Evolutionary conservation across 1,139 yeast species (phyloP), one percentile per base, ranked within the genome.

Genomic region (Suhomyces maxii): DNA sequence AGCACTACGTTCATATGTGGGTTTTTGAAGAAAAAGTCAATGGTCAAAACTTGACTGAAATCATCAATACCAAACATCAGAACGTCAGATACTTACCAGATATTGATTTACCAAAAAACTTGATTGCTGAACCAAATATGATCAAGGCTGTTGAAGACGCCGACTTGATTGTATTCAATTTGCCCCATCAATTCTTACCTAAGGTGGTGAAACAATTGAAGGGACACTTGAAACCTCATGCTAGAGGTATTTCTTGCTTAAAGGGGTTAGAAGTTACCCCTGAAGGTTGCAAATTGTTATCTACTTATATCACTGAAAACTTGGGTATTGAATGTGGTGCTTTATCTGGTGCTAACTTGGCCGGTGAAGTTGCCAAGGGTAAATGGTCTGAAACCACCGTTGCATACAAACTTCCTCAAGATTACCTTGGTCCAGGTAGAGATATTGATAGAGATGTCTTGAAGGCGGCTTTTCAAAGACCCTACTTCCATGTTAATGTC

Each of bases 301-400:
- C 75, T 36, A 69, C 73, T 12, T 69, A 65, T 42, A 74, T 75
- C 46, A 68, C 77, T 40, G 79, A 75, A 47, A 60, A 66, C 43
- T 68, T 75, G 53, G 79, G 78, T 25, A 64, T 75, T 39, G 55
- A 60, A 18, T 75, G 80, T 56, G 80, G 80, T 44, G 78, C 76
- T 3, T 69, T 75, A 42, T 70, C 77, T 0, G 80, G 80, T 8
- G 80, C 80, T 30, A 75, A 75, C 57, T 67, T 75, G 56, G 80
- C 80, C 32, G 72, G 73, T 2, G 80, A 75, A 57, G 76, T 75
- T 38, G 79, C 80, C 36, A 64, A 75, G 50, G 67, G 71, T 49
- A 69, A 69, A 52, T 75, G 79, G 79, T 73, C 79, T 41, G 80
- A 75, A 59, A 73, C 80, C 37, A 71, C 79, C n/a, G 70, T 75